These are phyloP conservation scores for Hibiscus syriacus DNA, from an alignment of 345 rosid species.

Conservation along the genomic window DNA sequence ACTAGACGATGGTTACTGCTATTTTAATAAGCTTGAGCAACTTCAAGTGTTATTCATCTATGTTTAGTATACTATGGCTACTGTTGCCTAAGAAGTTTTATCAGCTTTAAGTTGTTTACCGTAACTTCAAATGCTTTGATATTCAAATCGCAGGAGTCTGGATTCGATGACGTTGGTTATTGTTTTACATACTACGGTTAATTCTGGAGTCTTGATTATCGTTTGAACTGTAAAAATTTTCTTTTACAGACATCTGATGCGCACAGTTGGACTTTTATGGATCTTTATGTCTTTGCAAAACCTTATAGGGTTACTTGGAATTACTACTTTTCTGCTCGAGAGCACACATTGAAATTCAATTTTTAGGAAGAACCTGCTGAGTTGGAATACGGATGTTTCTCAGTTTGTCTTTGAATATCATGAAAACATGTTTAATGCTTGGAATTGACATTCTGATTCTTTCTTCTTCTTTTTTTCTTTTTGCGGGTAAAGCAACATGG, in stretches of 20 bases:
- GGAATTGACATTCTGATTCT: too few relatives aligned
- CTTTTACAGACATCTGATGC: conserved; percentile 71
- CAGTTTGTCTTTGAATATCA: not conserved
- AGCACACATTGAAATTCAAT: conserved; percentile 68
- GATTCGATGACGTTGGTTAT: too few relatives aligned
- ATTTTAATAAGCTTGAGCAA: not conserved
- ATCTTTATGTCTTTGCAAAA: conserved; percentile 91
- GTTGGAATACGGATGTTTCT: conserved; percentile 63
- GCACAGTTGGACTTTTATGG: conserved; percentile 96
- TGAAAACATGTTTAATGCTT: not conserved
- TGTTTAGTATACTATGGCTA: not conserved
- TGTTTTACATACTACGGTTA: not conserved
- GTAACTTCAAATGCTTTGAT: too few relatives aligned
- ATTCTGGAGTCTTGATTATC: not conserved
- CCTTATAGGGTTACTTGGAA: conserved; percentile 96
- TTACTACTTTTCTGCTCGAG: conserved; percentile 75
- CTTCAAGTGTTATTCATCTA: not conserved
- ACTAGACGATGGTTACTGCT: not conserved
- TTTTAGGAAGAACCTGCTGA: conserved; percentile 90
- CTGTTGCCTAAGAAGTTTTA: not conserved
- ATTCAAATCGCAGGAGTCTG: too few relatives aligned
- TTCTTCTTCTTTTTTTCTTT: conserved; percentile 6
- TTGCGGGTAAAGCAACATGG: conserved; percentile 90
- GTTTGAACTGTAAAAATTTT: not conserved
- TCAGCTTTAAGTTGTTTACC: not conserved